Evolutionary conservation across 2,329 filamentous ascomycete species (phyloP).

Genomic region (Colletotrichum lupini): DNA sequence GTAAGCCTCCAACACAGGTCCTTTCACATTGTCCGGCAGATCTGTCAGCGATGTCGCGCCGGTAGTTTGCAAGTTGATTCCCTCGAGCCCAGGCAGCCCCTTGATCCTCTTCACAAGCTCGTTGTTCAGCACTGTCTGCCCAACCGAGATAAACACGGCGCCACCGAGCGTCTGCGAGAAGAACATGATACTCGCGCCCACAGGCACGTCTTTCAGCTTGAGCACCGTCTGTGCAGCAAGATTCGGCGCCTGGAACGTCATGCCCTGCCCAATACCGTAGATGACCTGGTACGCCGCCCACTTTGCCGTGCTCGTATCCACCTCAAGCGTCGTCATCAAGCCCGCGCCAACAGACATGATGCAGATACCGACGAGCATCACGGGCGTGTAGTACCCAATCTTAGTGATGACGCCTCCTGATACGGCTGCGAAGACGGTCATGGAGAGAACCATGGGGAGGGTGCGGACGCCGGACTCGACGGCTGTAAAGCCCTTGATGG

Average conservation of each 20-base stretch:
- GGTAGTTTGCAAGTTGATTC: conserved; percentile 29
- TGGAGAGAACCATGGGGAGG: conserved; percentile 47
- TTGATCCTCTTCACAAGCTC: conserved; percentile 50
- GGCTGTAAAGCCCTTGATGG: conserved; percentile 52
- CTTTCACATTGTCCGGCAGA: conserved; percentile 38
- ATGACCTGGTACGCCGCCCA: conserved; percentile 58
- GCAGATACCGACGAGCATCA: conserved; percentile 48
- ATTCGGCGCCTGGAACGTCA: conserved; percentile 55
- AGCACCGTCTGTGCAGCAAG: conserved; percentile 60
- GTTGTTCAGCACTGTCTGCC: conserved; percentile 56
- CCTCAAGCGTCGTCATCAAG: conserved; percentile 51
- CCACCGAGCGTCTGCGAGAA: conserved; percentile 59
- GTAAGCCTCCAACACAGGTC: conserved; percentile 58
- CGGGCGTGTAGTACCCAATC: conserved; percentile 55
- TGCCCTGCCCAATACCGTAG: conserved; percentile 57
- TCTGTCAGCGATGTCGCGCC: conserved; percentile 37
- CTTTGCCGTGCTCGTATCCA: conserved; percentile 42
- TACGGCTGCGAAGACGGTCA: conserved; percentile 42
- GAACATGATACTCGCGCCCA: conserved; percentile 55
- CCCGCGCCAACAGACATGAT: conserved; percentile 50
- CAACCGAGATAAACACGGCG: conserved; percentile 57
- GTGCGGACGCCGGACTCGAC: conserved; percentile 50
- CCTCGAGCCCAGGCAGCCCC: conserved; percentile 42
- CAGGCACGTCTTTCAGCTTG: conserved; percentile 51
- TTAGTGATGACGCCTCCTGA: conserved; percentile 41